These are phyloP conservation scores for Penstemon davidsonii DNA, from an alignment of 257 asterid genomes.

Conservation along the genomic window DNA sequence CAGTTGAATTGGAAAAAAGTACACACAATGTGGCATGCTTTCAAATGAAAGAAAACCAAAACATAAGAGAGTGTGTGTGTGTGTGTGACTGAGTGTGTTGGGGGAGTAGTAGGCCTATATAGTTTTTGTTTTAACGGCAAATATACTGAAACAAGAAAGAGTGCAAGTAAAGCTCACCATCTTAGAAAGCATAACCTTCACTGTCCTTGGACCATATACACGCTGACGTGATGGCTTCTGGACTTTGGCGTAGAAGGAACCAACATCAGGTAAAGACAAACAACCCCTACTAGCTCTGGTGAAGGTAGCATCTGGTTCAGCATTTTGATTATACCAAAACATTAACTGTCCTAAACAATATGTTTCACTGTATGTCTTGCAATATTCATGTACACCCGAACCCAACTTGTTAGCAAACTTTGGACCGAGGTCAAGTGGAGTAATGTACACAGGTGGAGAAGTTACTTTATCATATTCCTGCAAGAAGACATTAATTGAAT, in stretches of 20 bases:
- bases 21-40: too few relatives aligned
- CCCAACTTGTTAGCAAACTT: constrained; percentile 85
- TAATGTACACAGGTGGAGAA: constrained; percentile 88
- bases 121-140: not conserved
- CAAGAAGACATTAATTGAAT: constrained; percentile 28
- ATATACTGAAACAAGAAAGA: not conserved
- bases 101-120: not conserved
- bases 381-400: constrained; percentile 73
- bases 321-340: constrained; percentile 84
- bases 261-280: constrained; percentile 86
- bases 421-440: constrained; percentile 94
- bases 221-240: constrained; percentile 94
- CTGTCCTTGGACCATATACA: constrained; percentile 88
- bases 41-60: too few relatives aligned
- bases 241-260: constrained; percentile 88
- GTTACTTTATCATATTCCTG: constrained; percentile 86
- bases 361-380: constrained; percentile 83
- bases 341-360: constrained; percentile 95
- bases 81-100: too few relatives aligned
- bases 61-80: too few relatives aligned
- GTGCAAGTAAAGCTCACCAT: constrained; percentile 55
- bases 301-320: constrained; percentile 76
- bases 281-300: constrained; percentile 91
- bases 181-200: constrained; percentile 81
- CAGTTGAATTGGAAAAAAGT: not conserved